A percentile compares a stretch with the other conserved stretches of the same genome.
These are phyloP conservation scores for Melocanna baccifera DNA, from an alignment of 176 grass and related monocot genomes.

Conservation along the genomic window DNA sequence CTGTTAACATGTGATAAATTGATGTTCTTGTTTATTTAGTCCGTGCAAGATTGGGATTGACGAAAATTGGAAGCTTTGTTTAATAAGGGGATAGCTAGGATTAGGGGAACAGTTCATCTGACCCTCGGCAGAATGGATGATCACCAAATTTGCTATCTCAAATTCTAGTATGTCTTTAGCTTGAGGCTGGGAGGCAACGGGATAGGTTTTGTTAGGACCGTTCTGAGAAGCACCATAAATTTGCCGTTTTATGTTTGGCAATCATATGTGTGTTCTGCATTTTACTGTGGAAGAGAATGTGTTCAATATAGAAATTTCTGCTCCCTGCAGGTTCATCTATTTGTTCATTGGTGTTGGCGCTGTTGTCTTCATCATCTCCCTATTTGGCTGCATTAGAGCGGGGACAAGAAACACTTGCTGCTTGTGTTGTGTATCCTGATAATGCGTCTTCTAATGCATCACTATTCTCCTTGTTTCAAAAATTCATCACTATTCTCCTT, in stretches of 20 bases:
- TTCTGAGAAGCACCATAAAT: neutral
- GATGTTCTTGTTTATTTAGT: neutral
- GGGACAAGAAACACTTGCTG: constrained; percentile 76
- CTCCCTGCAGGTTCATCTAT: constrained; percentile 75
- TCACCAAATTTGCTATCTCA: neutral
- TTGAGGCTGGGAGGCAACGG: neutral
- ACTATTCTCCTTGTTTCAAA: neutral
- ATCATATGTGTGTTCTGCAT: neutral
- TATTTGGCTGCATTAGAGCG: constrained; percentile 71
- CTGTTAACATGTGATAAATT: neutral
- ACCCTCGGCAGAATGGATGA: neutral
- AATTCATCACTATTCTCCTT: constrained; percentile 9
- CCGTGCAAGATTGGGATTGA: neutral
- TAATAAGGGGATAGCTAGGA: neutral
- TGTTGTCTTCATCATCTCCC: constrained; percentile 63
- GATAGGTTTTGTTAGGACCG: neutral
- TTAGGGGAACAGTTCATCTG: neutral
- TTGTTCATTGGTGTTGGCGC: constrained; percentile 69
- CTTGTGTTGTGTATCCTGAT: constrained; percentile 82
- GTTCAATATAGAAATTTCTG: constrained; percentile 13
- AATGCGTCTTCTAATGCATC: constrained; percentile 26
- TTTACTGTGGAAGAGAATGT: neutral
- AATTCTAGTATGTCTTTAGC: neutral
- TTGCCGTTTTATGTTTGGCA: neutral
- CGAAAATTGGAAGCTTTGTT: neutral